Evolutionary conservation across 2,329 filamentous ascomycete genomes (phyloP), one percentile per base, ranked within the genome.

Genomic region (Cryphonectria parasitica): DNA sequence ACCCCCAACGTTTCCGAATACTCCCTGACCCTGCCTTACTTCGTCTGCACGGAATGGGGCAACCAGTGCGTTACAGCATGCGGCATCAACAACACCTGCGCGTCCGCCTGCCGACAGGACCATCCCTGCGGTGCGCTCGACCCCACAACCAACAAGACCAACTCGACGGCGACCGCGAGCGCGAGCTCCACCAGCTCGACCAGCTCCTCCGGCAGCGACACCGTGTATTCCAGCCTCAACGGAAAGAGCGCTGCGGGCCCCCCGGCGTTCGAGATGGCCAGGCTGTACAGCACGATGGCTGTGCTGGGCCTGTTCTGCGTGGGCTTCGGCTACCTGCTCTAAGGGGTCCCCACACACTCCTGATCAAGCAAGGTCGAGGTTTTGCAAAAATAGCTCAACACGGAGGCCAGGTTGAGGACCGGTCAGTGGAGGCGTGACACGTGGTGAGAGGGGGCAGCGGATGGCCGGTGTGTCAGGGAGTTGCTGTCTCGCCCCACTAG

Each of bases 11-110:
- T 93, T 64, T 89, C 90, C 77, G 87, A 95, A 81, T 96, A 91
- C 86, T 91, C 90, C 28, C 86, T 93, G 75, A 95, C 92, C 1
- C 84, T 96, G 36, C 92, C 93, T 45, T 95, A 89, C 86, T 93
- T 90, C 82, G 86, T 90, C 76, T 96, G 92, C 86, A 86, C 85
- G 63, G 86, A 91, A 81, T 93, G 87, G 86, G 90, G 88, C 75
- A 89, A 83, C 78, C 88, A 93, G 80, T 94, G 91, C 79, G 89
- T 91, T 17, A 77, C 74, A 2, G 80, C 73, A 70, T 94, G 92
- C 80, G 82, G 80, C 45, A 78, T 81, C 73, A 83, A 90, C 80
- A 85, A 85, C 75, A 73, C 76, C n/a, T 94, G 92, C 78, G 79
- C 86, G n/a, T 80, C 82, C 71, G 75, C 80, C 69, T 95, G 92